Conservation (phyloP, 2,329 filamentous ascomycete species). For the Alternaria sp. region DNA sequence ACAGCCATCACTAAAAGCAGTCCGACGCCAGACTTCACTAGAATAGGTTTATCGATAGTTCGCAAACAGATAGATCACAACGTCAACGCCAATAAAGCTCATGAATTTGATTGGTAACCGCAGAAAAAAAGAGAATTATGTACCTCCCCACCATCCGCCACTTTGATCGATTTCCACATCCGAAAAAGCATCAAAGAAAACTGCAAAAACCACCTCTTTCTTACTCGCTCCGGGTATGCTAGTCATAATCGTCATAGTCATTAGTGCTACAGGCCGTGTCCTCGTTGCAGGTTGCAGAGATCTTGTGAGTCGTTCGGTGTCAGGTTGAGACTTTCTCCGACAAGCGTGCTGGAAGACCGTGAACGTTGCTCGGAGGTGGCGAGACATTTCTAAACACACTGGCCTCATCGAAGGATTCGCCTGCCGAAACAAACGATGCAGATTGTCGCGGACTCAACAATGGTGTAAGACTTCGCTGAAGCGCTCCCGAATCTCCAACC, state of each 20-base stretch:
- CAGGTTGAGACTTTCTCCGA: slow-evolving; percentile 36
- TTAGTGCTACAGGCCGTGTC: slow-evolving; percentile 35
- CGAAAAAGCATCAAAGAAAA: slow-evolving; percentile 12
- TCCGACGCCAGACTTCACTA: not conserved
- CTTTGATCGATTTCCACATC: slow-evolving; percentile 4
- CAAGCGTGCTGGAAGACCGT: slow-evolving; percentile 10
- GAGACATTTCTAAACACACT: slow-evolving; percentile 11
- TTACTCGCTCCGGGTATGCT: slow-evolving; percentile 42
- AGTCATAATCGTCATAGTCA: slow-evolving; percentile 45
- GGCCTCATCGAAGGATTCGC: slow-evolving; percentile 14
- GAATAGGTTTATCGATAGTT: slow-evolving; percentile 5
- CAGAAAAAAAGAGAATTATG: slow-evolving; percentile 10
- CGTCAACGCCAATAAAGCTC: slow-evolving; percentile 6
- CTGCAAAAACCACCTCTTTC: slow-evolving; percentile 24
- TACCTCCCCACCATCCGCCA: slow-evolving; percentile 5
- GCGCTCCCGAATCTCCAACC: slow-evolving; percentile 12
- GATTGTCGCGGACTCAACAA: slow-evolving; percentile 15
- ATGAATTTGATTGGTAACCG: slow-evolving; percentile 3
- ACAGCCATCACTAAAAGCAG: slow-evolving; percentile 2
- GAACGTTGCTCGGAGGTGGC: not conserved
- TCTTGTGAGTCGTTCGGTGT: slow-evolving; percentile 38
- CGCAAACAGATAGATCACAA: not conserved
- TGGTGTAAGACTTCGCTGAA: slow-evolving; percentile 9
- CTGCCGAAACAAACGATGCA: slow-evolving; percentile 21
- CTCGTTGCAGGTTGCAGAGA: slow-evolving; percentile 28